phyloP scores from a whole-genome alignment of 179 eudicot genomes.

The Gypsophila paniculata region DNA sequence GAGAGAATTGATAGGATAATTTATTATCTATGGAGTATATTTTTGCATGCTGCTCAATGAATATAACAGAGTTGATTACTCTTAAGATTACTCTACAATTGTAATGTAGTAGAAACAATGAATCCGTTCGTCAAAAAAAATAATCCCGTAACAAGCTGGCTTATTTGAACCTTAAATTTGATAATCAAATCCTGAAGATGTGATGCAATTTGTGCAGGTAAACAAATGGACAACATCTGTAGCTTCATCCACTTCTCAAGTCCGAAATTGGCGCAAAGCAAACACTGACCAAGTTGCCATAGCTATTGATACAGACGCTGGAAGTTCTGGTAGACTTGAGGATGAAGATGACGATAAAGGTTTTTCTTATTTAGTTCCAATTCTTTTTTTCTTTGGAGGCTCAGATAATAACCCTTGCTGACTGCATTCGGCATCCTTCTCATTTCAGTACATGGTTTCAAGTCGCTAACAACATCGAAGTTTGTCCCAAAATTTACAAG shows the following conservation, averaged over 20 bases:
- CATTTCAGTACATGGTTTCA: conserved; percentile 89
- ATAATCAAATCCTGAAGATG: background rate
- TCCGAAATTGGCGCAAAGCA: conserved; percentile 82
- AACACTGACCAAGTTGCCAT: conserved; percentile 86
- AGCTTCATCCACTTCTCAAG: conserved; percentile 66
- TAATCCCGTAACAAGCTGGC: background rate
- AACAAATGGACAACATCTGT: conserved; percentile 69
- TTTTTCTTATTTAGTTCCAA: conserved; percentile 20
- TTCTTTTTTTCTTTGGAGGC: background rate
- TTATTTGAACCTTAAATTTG: conserved; percentile 10
- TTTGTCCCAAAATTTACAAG: conserved; percentile 85
- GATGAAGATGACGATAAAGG: conserved; percentile 98
- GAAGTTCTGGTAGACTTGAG: conserved; percentile 45
- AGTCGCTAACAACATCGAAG: conserved; percentile 82
- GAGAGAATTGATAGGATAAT: background rate
- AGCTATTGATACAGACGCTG: conserved; percentile 69
- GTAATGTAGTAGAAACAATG: too few species aligned
- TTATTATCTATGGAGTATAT: background rate
- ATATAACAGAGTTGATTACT: too few species aligned
- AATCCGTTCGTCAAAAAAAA: too few species aligned
- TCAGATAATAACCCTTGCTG: conserved; percentile 13
- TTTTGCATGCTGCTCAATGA: conserved; percentile 1
- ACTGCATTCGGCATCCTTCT: conserved; percentile 15
- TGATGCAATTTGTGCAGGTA: conserved; percentile 46
- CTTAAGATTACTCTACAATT: background rate